A percentile compares a stretch with the other conserved stretches of the same genome.
These are phyloP conservation scores for Neopestalotiopsis sp. DNA, from an alignment of 2,329 filamentous ascomycete species.

Conservation along the genomic window DNA sequence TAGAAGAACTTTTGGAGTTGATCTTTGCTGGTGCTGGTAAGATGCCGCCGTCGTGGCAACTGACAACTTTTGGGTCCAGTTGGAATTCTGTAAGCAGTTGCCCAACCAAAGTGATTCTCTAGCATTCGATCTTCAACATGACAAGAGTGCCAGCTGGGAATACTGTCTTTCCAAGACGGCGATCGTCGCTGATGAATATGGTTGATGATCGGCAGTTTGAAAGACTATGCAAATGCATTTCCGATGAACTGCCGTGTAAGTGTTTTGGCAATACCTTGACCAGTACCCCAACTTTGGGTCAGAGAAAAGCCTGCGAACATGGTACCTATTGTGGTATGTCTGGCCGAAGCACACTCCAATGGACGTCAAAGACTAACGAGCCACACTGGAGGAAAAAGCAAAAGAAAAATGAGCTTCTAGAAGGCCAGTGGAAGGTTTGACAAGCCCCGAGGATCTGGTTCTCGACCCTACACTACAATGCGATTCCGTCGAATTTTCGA, in stretches of 20 bases:
- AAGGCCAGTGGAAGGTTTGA: not conserved
- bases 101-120: not conserved
- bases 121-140: not conserved
- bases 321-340: not conserved
- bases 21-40: not conserved
- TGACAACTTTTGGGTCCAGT: not conserved
- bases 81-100: not conserved
- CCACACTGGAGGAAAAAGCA: not conserved
- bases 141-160: not conserved
- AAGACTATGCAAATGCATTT: not conserved
- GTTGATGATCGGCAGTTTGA: not conserved
- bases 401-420: conserved; percentile 2
- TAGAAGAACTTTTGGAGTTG: not conserved
- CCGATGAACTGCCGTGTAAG: too few relatives aligned
- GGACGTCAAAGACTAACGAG: not conserved
- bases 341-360: not conserved
- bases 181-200: not conserved
- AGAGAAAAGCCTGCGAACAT: not conserved
- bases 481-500: conserved; percentile 10
- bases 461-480: not conserved
- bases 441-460: conserved; percentile 1
- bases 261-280: not conserved
- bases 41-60: not conserved
- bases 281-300: not conserved
- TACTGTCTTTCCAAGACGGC: not conserved